Evolutionary conservation across 371 early-diverging fungal genomes (phyloP).

Genomic region (Mortierella sp.): DNA sequence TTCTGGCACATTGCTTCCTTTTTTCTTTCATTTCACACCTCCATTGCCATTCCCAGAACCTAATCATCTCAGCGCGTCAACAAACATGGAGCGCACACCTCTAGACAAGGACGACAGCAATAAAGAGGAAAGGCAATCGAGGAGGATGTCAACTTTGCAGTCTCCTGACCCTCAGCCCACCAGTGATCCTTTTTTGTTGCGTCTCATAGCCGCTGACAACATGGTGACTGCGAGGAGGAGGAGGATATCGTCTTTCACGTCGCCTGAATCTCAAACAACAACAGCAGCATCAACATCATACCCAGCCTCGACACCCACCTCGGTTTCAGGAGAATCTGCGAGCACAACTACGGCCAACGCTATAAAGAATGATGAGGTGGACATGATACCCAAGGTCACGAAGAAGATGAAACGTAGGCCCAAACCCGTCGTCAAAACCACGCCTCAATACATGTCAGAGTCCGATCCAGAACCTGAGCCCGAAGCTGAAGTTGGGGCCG

Average conservation of each 20-base stretch:
- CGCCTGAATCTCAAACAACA: background rate
- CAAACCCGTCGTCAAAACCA: background rate
- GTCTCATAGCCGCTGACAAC: background rate
- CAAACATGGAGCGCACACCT: too few species aligned
- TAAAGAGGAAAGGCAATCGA: too few species aligned
- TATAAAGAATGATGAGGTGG: too few species aligned
- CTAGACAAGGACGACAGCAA: too few species aligned
- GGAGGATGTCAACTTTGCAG: too few species aligned
- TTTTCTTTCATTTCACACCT: too few species aligned
- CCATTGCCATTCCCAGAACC: too few species aligned
- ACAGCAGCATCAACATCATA: background rate
- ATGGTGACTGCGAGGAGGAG: too few species aligned
- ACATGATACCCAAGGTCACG: background rate
- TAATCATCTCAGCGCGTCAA: too few species aligned
- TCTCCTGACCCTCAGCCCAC: background rate
- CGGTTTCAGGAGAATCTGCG: background rate
- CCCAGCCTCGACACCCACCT: background rate
- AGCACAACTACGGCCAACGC: background rate
- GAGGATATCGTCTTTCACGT: background rate
- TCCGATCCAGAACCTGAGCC: background rate
- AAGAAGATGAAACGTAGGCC: background rate
- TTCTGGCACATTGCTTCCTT: too few species aligned
- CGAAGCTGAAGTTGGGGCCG: background rate
- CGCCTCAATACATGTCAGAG: background rate
- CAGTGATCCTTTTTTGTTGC: background rate